Base-by-base conservation (phyloP, 495 filamentous ascomycete species). In the Xylaria acuta region DNA sequence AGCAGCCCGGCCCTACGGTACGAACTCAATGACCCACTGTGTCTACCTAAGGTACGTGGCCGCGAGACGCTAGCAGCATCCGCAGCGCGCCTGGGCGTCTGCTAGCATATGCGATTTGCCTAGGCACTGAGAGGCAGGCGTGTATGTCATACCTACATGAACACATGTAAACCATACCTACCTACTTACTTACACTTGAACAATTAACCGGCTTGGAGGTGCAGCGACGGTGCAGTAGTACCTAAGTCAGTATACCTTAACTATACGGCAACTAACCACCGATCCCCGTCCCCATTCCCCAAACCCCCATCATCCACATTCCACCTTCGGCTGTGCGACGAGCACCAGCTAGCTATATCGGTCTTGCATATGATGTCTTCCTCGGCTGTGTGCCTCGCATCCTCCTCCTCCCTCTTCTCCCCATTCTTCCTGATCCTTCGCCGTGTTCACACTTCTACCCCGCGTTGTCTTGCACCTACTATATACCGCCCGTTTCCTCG, bases 361-460 rank as follows among this genome's bases (percentile, higher is more conserved):
- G 36, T 59, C 56, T 7, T 59, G 56, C 67, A 36, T 36, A 69
- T 38, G 36, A 69, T 62, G 53, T 74, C 45, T 71, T 75, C 27
- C 63, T 67, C 58, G 43, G 70, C 71, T 18, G 38, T 8, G 56
- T 56, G 16, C 64, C 30, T 32, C 43, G 45, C 71, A 38, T 58
- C 27, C 59, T 75, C 56, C 41, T 71, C 34, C 64, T 72, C 43
- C 45, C 56, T 32, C 54, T 62, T 72, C 70, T 77, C 45, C 70
- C 75, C 59, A 64, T 74, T 71, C 76, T 53, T 40, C 72, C 64
- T 30, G 56, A 66, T 70, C 70, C 22, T 45, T 56, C 58, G 49
- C 27, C 67, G 41, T 5, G 18, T 64, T 30, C 36, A 34, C 34
- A 43, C 25, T 0, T 25, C 32, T 51, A 56, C 70, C 69, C 49